Evolutionary conservation across 2,329 filamentous ascomycete genomes (phyloP).

Genomic region (Pseudogymnoascus sp.): DNA sequence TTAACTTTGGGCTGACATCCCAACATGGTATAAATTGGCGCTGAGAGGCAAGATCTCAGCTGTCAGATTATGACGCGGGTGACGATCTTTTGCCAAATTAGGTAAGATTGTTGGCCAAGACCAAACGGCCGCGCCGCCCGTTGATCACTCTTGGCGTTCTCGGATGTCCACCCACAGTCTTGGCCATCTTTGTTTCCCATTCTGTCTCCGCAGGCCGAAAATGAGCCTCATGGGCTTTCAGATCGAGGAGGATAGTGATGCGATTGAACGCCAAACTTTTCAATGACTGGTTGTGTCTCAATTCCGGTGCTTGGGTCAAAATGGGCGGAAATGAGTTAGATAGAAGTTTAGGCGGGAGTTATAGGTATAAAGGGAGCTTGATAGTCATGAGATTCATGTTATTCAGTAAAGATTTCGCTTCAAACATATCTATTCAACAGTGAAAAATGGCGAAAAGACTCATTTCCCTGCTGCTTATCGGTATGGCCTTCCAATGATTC

Average conservation of each 20-base stretch:
- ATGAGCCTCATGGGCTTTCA: background rate
- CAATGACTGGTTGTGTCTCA: background rate
- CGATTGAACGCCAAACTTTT: background rate
- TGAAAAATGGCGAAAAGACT: background rate
- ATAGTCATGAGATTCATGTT: background rate
- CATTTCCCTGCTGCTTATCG: background rate
- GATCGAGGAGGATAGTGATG: background rate
- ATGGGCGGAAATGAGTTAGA: background rate
- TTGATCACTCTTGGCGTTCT: background rate
- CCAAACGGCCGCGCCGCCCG: background rate
- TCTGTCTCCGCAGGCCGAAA: background rate
- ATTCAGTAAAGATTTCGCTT: background rate
- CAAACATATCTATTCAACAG: background rate
- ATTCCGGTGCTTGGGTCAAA: background rate
- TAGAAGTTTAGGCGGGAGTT: background rate
- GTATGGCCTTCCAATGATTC: background rate
- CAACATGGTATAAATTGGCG: background rate
- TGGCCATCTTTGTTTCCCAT: background rate
- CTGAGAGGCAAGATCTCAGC: background rate
- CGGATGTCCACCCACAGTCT: background rate
- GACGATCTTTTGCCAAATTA: background rate
- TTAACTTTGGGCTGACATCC: background rate
- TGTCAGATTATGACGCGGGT: background rate
- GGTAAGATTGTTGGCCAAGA: conserved; percentile 1
- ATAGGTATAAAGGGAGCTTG: background rate